These are phyloP conservation scores for Ophiostoma australiae DNA, from an alignment of 2,329 filamentous ascomycete genomes.

Conservation along the genomic window DNA sequence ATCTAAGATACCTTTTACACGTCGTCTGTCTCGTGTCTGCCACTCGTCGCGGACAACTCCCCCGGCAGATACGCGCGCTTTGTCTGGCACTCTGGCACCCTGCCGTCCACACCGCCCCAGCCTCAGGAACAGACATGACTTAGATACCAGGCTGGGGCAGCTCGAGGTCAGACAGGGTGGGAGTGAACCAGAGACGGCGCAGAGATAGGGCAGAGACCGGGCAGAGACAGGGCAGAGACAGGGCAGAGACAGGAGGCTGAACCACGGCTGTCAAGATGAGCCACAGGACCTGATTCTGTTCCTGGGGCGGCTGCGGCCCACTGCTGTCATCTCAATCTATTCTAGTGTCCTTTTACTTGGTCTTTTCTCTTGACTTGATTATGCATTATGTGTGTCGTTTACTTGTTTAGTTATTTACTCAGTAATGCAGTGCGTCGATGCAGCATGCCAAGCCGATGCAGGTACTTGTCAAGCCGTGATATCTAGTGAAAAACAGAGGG, in stretches of 20 bases:
- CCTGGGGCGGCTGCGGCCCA: not conserved
- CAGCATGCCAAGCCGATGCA: not conserved
- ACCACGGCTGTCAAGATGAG: not conserved
- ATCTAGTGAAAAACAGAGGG: no score
- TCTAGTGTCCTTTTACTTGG: no score
- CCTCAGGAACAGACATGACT: not conserved
- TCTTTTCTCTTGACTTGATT: no score
- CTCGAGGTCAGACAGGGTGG: not conserved
- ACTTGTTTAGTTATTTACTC: not conserved
- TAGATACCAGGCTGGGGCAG: not conserved
- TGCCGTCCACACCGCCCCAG: not conserved
- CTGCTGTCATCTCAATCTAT: not conserved
- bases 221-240: no score
- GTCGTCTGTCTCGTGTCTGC: not conserved
- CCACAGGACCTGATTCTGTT: not conserved
- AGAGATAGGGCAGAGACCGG: not conserved
- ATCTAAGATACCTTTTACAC: not conserved
- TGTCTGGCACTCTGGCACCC: not conserved
- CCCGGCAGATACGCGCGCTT: conserved; percentile 6
- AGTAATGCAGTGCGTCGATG: not conserved
- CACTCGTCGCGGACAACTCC: not conserved
- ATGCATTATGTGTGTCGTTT: not conserved
- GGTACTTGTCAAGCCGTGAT: not conserved
- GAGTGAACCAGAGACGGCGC: not conserved
- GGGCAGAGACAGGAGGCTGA: not conserved